Evolutionary conservation across 768 basidiomycete species (phyloP), one percentile per base, ranked within the genome.

Genomic region (Trametes maxima): DNA sequence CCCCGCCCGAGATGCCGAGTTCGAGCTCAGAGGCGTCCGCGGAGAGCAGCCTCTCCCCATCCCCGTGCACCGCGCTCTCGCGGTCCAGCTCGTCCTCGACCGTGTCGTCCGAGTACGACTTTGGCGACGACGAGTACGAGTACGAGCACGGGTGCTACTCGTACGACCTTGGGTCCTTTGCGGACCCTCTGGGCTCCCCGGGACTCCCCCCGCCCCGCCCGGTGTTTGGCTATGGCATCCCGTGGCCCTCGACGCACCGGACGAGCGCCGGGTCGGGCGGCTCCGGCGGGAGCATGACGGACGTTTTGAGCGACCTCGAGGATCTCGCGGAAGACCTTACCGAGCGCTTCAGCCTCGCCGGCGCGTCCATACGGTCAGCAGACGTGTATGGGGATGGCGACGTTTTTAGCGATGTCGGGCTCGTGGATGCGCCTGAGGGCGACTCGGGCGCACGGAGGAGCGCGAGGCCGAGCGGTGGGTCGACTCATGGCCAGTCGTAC

Each of bases 191-290:
- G 28, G 62, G 52, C 14, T 44, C 62, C 6, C 62, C 51, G 8
- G 11, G 45, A 16, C n/a, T 24, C 17, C 21, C 39, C 14, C 47
- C 33, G 12, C 48, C 36, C 16, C 44, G 56, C 22, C 64, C 54
- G 7, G 59, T 64, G 37, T 54, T 52, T 40, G 54, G 62, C 7
- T 65, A 61, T 25, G 67, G 64, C 37, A 64, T 68, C 52, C 64
- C 67, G 22, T 68, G 64, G 67, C 67, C 67, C 2, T 63, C 64
- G 35, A 60, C 59, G 17, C 61, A 54, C 55, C 63, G 58, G 12
- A n/a, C 53, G 40, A 39, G 35, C 48, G 57, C 17, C 16, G 42
- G 28, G n/a, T 63, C 62, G 14, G 51, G 46, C 4, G 51, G 48
- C 25, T 55, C 50, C 17, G 46, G 54, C 28, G 44, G 49, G 43